Evolutionary conservation across 2,329 filamentous ascomycete species (phyloP).

Genomic region (Hymenoscyphus repandus): DNA sequence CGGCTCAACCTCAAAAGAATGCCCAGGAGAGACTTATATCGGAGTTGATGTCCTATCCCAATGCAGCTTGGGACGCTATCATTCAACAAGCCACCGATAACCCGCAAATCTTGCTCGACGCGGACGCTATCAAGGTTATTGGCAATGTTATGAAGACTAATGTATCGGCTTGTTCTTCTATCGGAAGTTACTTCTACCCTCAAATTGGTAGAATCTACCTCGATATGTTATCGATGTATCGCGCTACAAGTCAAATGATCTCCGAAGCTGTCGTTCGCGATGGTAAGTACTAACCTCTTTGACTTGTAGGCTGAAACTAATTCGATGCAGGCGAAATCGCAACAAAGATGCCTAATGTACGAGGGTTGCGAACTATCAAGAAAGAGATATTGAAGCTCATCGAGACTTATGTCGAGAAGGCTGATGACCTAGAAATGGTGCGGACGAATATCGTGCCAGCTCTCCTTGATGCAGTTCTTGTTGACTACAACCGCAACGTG

Average conservation of each 20-base stretch:
- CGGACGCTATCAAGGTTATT: constrained; percentile 95
- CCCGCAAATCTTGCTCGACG: constrained; percentile 80
- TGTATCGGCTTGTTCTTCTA: constrained; percentile 94
- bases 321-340: constrained; percentile 68
- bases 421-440: constrained; percentile 90
- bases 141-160: constrained; percentile 99
- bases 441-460: constrained; percentile 94
- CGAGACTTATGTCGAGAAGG: constrained; percentile 96
- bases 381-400: constrained; percentile 99
- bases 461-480: constrained; percentile 83
- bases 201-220: constrained; percentile 97
- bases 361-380: constrained; percentile 94
- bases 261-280: constrained; percentile 85
- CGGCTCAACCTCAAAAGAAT: constrained; percentile 90
- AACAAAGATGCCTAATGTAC: constrained; percentile 95
- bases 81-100: constrained; percentile 83
- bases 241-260: constrained; percentile 92
- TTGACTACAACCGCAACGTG: constrained; percentile 97
- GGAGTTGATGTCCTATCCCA: constrained; percentile 90
- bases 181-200: constrained; percentile 95
- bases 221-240: constrained; percentile 99
- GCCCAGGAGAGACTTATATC: constrained; percentile 87
- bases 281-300: constrained; percentile 44
- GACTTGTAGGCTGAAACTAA: constrained; percentile 29
- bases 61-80: constrained; percentile 91